Base-by-base conservation (phyloP, 768 basidiomycete species). In the Pluteus cervinus region DNA sequence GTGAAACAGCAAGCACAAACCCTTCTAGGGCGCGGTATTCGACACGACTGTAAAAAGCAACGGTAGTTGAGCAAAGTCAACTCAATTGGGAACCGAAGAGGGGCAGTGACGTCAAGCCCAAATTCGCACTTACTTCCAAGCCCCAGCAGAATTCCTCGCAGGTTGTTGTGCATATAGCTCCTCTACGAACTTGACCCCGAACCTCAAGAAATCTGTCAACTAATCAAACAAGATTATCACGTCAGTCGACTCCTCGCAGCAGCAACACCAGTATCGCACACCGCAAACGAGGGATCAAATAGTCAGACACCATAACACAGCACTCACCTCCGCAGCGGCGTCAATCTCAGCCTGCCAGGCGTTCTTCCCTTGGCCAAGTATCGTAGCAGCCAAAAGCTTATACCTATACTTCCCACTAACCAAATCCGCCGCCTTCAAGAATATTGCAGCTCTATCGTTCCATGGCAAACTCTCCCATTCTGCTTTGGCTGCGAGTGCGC, bases 261-360 rank as follows among this genome's bases (percentile, higher is more conserved):
- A 28, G 26, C 9, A 14, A 28, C 9, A 28, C 9, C 26, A 14
- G 9, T 9, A 9, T 28, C 26, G 17, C 33, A 12, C 33, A 29
- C 34, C 29, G 17, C 12, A n/a, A n/a, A n/a, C n/a, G n/a, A n/a
- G n/a, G n/a, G n/a, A 44, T 9, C 17, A 33, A 14, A 34, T n/a
- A 25, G 16, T 22, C 30, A 11, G 25, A 18, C 11, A 18, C 4
- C 24, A 6, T 1, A 18, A 33, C 20, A 12, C 12, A 36, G 41
- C 12, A 41, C 75, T 29, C 40, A 89, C 90, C 82, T 99, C 96
- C 4, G 96, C 94, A 12, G 92, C 96, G 38, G 96, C 90, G 58
- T 99, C 96, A 45, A 99, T 98, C 71, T 99, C 96, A 11, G 96
- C 96, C 66, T 99, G 96, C 96, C 96, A 99, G 11, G 75, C 83